Base-by-base conservation (phyloP, 2,329 filamentous ascomycete genomes). In the Fusarium sambucinum region DNA sequence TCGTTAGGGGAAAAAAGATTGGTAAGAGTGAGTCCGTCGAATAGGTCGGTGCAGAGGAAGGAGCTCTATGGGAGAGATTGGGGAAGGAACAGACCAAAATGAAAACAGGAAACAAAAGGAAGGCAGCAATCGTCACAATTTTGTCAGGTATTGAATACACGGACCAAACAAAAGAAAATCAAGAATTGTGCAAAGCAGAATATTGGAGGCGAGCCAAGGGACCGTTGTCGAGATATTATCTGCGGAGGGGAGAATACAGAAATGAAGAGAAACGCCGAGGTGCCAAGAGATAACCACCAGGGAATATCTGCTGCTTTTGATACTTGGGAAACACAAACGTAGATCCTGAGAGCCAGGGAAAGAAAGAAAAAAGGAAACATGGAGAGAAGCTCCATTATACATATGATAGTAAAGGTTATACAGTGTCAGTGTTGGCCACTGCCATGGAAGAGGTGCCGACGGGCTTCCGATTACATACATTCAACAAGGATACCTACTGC, bases 261-360 rank as follows among this genome's bases (percentile, higher is more conserved):
- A 30, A 59, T 51, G 45, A 66, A 40, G 62, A 66, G 48, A 37
- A 55, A 38, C 33, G 51, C 47, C 47, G 56, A 69, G 56, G 58
- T 69, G 66, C 66, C 66, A 69, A 68, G 66, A 69, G 52, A 69
- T 63, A 30, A 54, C 66, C 66, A 30, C 61, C 66, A 66, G 61
- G 61, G 61, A 48, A 63, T 51, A 44, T 69, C 56, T 58, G 45
- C 37, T 61, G 46, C 46, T 69, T 66, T 69, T 66, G 41, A 54
- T 48, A 41, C 25, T 50, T 45, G 29, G 38, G 50, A 66, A 58
- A 55, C 37, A 63, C 56, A 52, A 33, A 48, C 30, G 42, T 38
- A 23, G 27, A 54, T 35, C 30, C 33, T 56, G 51, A 33, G 37
- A 33, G 59, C 35, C 27, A 50, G 32, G 21, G 37, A 35, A 30